Percentiles rank a stretch among this genome's conserved stretches.
phyloP scores from a whole-genome alignment of 2,329 filamentous ascomycete genomes.

The Fusarium veterinarium region DNA sequence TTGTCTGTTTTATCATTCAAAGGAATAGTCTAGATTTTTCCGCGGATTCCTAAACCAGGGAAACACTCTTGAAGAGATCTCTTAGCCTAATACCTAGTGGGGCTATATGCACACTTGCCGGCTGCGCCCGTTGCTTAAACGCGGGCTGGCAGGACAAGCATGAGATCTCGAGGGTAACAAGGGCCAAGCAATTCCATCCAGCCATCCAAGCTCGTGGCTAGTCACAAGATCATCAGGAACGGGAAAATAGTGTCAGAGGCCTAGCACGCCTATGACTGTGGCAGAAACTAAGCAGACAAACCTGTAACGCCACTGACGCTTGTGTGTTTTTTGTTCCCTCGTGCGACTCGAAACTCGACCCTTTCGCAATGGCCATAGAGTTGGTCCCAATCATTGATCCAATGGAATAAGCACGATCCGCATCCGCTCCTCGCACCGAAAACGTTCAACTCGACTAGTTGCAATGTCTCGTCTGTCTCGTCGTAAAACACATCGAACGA shows the following conservation, averaged over 20 bases:
- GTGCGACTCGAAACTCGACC: constrained; percentile 19
- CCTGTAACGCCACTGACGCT: not conserved
- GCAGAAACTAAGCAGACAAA: not conserved
- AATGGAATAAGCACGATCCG: constrained; percentile 60
- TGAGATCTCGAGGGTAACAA: not conserved
- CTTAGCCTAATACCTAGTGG: not conserved
- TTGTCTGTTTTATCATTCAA: not conserved
- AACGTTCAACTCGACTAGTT: constrained; percentile 58
- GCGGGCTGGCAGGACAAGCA: not conserved
- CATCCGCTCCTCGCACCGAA: constrained; percentile 58
- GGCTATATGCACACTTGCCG: not conserved
- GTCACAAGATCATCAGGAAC: constrained; percentile 21
- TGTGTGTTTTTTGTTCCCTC: not conserved
- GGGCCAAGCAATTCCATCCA: not conserved
- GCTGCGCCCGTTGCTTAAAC: constrained; percentile 14
- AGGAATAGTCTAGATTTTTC: not conserved
- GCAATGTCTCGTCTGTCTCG: constrained; percentile 31
- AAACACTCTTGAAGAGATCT: not conserved
- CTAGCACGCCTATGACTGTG: not conserved
- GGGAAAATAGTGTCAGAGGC: not conserved
- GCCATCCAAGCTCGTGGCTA: constrained; percentile 5
- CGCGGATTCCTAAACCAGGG: not conserved
- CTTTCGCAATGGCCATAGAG: constrained; percentile 9
- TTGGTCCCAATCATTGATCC: constrained; percentile 45
- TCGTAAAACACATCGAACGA: constrained; percentile 57